Percentiles rank a stretch among this genome's conserved stretches.
Evolutionary conservation across 2,329 filamentous ascomycete species (phyloP).

Genomic region (Fusarium duplospermum): DNA sequence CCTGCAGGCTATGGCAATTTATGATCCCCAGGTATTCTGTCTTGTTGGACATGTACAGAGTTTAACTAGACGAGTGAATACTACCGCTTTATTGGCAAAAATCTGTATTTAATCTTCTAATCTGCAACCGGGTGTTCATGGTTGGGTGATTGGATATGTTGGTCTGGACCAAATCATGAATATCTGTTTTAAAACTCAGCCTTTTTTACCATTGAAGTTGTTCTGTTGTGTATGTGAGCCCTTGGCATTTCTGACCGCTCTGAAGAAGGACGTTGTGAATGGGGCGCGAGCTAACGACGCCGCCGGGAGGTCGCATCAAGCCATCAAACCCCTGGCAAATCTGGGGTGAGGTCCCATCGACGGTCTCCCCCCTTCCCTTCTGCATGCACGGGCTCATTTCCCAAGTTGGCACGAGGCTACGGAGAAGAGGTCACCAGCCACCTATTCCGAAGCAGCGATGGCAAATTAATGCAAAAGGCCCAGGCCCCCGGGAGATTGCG

Average conservation of each 20-base stretch:
- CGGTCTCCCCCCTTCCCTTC: slow-evolving; percentile 1
- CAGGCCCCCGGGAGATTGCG: slow-evolving; percentile 15
- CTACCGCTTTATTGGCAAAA: slow-evolving; percentile 44
- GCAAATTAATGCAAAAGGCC: neutral
- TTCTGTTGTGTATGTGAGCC: neutral
- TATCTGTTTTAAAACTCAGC: neutral
- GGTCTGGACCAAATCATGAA: slow-evolving; percentile 10
- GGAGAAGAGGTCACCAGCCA: neutral
- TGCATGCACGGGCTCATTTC: slow-evolving; percentile 35
- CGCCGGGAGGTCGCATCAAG: slow-evolving; percentile 15
- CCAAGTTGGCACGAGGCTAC: slow-evolving; percentile 12
- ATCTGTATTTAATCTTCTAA: slow-evolving; percentile 60
- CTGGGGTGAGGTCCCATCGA: slow-evolving; percentile 29
- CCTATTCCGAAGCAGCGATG: neutral
- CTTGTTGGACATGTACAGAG: slow-evolving; percentile 53
- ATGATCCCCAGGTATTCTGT: slow-evolving; percentile 47
- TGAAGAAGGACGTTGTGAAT: slow-evolving; percentile 2
- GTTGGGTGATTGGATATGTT: slow-evolving; percentile 11
- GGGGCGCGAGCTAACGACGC: neutral
- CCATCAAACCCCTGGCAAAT: slow-evolving; percentile 28
- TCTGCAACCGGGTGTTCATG: slow-evolving; percentile 47
- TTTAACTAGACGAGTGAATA: slow-evolving; percentile 53
- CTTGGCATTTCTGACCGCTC: neutral
- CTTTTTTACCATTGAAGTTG: neutral
- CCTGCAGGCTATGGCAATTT: slow-evolving; percentile 55